phyloP scores from a whole-genome alignment of 495 filamentous ascomycete genomes.

The Hypoxylon cercidicola region DNA sequence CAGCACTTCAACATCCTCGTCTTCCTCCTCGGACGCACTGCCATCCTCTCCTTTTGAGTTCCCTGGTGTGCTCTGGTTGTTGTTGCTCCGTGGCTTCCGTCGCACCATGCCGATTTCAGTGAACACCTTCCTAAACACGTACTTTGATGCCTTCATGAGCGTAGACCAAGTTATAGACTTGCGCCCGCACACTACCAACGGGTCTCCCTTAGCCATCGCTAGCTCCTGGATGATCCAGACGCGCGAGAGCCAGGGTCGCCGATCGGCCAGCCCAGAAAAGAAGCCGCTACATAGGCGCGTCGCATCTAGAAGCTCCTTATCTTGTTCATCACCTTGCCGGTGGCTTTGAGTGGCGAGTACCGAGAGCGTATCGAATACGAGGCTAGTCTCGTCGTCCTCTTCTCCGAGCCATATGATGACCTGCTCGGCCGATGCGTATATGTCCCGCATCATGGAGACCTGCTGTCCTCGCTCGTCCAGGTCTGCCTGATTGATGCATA shows the following conservation, averaged over 20 bases:
- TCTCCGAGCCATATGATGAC: slow-evolving; percentile 26
- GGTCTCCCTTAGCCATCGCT: slow-evolving; percentile 21
- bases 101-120: slow-evolving; percentile 8
- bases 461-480: slow-evolving; percentile 17
- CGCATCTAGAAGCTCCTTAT: not conserved
- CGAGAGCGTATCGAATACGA: slow-evolving; percentile 19
- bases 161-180: slow-evolving; percentile 15
- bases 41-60: not conserved
- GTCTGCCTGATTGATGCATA: slow-evolving; percentile 26
- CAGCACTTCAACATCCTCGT: not conserved
- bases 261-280: not conserved
- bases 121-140: slow-evolving; percentile 11
- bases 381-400: slow-evolving; percentile 12
- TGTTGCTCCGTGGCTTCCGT: not conserved
- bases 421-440: slow-evolving; percentile 17
- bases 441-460: slow-evolving; percentile 25
- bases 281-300: slow-evolving; percentile 14
- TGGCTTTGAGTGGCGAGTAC: slow-evolving; percentile 6
- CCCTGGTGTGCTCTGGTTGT: slow-evolving; percentile 1
- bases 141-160: slow-evolving; percentile 8
- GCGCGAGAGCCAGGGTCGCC: slow-evolving; percentile 28
- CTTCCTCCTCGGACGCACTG: not conserved
- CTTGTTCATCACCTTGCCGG: not conserved
- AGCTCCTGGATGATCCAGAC: slow-evolving; percentile 38
- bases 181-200: slow-evolving; percentile 13